A percentile compares a stretch with the other conserved stretches of the same genome.
Evolutionary conservation across 495 filamentous ascomycete genomes (phyloP).

Genomic region (Penicillium simplicissimum): DNA sequence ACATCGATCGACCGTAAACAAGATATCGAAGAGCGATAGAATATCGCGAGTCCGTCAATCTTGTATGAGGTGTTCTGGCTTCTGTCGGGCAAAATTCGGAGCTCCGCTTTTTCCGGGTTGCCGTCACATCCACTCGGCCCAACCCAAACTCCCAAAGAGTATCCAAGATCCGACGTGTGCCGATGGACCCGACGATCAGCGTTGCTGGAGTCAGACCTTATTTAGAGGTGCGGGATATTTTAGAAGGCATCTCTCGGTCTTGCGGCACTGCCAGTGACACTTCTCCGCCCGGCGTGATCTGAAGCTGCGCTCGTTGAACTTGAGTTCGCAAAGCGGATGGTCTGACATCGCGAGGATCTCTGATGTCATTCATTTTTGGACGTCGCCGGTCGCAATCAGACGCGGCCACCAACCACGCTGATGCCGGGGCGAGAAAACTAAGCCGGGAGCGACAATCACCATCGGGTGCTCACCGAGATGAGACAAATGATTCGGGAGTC

Average conservation of each 20-base stretch:
- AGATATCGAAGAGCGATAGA: background rate
- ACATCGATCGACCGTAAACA: background rate
- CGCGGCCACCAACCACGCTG: slow-evolving; percentile 9
- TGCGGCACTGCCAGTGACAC: too few species aligned
- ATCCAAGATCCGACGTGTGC: slow-evolving; percentile 20
- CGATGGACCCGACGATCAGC: slow-evolving; percentile 21
- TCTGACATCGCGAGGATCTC: background rate
- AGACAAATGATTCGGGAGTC: slow-evolving; percentile 12
- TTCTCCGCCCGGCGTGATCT: background rate
- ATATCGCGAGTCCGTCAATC: background rate
- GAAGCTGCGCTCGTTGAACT: background rate
- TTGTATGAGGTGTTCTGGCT: background rate
- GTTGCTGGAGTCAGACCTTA: slow-evolving; percentile 8
- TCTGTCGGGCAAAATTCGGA: slow-evolving; percentile 16
- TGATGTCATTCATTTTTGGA: slow-evolving; percentile 27
- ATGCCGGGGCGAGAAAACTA: background rate
- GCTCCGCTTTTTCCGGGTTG: slow-evolving; percentile 13
- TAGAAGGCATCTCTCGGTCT: background rate
- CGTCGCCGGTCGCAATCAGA: slow-evolving; percentile 28
- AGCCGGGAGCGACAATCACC: slow-evolving; percentile 7
- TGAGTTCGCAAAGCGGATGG: background rate
- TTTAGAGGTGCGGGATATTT: background rate
- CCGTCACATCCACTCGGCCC: slow-evolving; percentile 2
- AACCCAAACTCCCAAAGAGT: background rate
- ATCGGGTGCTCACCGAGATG: slow-evolving; percentile 1